A percentile compares a stretch with the other conserved stretches of the same genome.
Conservation (phyloP, 2,329 filamentous ascomycete species). For the Ophiostoma ips region DNA sequence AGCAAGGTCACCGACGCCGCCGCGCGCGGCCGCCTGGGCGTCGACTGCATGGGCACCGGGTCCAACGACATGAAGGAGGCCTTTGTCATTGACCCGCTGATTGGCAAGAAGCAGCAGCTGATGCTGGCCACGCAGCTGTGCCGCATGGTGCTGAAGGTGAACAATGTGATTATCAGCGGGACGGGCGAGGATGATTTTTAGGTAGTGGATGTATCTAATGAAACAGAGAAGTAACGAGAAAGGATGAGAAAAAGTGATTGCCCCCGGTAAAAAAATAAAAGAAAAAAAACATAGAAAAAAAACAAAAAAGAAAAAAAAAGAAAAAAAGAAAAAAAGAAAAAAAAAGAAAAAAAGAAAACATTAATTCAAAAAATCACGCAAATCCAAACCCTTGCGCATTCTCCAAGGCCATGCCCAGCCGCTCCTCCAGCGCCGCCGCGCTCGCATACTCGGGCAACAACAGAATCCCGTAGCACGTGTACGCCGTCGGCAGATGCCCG, state of each 20-base stretch:
- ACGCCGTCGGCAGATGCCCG: constrained; percentile 63
- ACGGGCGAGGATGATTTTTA: constrained; percentile 81
- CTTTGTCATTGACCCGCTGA: constrained; percentile 95
- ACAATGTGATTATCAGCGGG: constrained; percentile 89
- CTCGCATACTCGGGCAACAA: constrained; percentile 70
- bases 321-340: neutral
- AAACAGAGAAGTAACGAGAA: neutral
- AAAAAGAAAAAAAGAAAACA: neutral
- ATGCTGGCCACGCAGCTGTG: constrained; percentile 93
- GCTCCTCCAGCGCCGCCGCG: constrained; percentile 54
- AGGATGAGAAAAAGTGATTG: neutral
- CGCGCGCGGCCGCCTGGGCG: constrained; percentile 55
- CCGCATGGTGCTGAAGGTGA: constrained; percentile 94
- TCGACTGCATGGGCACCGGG: constrained; percentile 94
- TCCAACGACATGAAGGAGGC: constrained; percentile 96
- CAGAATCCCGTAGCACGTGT: constrained; percentile 86
- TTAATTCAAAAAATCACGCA: constrained; percentile 30
- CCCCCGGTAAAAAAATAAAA: neutral
- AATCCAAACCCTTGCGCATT: constrained; percentile 85
- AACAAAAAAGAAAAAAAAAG: neutral
- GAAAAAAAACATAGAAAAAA: neutral
- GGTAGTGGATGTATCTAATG: neutral
- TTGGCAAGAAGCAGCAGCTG: constrained; percentile 95
- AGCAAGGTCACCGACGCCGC: constrained; percentile 50
- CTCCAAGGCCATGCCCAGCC: constrained; percentile 72